These are phyloP conservation scores for Rehmannia glutinosa DNA, from an alignment of 257 asterid species.

Conservation along the genomic window DNA sequence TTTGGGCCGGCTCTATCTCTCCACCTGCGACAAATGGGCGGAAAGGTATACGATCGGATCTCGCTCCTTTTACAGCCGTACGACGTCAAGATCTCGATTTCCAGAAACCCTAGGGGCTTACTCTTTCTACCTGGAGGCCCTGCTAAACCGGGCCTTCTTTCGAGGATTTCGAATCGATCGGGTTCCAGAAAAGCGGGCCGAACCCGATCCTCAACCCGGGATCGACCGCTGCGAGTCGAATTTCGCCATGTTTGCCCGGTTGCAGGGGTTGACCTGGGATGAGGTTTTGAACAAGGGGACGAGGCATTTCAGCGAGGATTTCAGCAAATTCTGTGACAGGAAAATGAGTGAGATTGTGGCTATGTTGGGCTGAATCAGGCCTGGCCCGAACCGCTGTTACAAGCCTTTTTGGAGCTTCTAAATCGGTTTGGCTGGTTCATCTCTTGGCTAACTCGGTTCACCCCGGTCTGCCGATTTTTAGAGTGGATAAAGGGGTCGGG, in stretches of 20 bases:
- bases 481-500: constrained; percentile 65
- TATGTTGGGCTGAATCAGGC: constrained; percentile 87
- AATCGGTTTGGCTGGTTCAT: constrained; percentile 89
- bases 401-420: constrained; percentile 83
- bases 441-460: constrained; percentile 86
- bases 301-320: constrained; percentile 75
- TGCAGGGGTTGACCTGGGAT: constrained; percentile 82
- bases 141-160: constrained; percentile 59
- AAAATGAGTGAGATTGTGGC: constrained; percentile 96
- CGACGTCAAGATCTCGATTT: constrained; percentile 60
- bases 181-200: constrained; percentile 48
- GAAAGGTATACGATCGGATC: constrained; percentile 60
- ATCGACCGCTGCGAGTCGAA: constrained; percentile 71
- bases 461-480: constrained; percentile 70
- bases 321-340: constrained; percentile 88
- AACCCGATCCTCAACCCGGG: constrained; percentile 60
- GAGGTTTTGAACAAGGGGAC: constrained; percentile 84
- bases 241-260: constrained; percentile 49
- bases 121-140: constrained; percentile 72
- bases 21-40: constrained; percentile 57
- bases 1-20: constrained; percentile 54
- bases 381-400: constrained; percentile 92
- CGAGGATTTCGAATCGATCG: constrained; percentile 71
- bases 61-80: constrained; percentile 67
- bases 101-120: constrained; percentile 67